Evolutionary conservation across 2,329 filamentous ascomycete species (phyloP).

Genomic region (Sodiomyces alkalinus): DNA sequence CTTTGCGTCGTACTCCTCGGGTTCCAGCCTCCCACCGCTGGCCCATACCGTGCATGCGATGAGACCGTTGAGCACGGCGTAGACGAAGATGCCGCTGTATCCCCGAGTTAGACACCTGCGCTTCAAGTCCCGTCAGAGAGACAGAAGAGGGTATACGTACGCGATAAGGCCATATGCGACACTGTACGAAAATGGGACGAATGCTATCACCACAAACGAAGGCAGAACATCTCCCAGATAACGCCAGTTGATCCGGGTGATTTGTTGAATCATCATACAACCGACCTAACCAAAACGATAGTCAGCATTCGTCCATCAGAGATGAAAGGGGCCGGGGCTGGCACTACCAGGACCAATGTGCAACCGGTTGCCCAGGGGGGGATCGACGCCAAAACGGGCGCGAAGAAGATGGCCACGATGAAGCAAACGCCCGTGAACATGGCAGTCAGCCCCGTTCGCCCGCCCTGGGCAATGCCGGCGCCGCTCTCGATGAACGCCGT

Average conservation of each 20-base stretch:
- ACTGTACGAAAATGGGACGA: conserved; percentile 68
- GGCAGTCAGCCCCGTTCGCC: conserved; percentile 70
- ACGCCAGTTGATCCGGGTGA: conserved; percentile 60
- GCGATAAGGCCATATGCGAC: conserved; percentile 65
- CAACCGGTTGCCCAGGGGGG: conserved; percentile 69
- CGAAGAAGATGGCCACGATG: conserved; percentile 78
- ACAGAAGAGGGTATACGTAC: conserved; percentile 23
- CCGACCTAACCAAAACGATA: conserved; percentile 40
- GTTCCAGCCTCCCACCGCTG: conserved; percentile 27
- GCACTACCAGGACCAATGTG: conserved; percentile 53
- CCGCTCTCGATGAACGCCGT: conserved; percentile 76
- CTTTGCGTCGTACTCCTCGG: conserved; percentile 36
- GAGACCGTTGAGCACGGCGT: conserved; percentile 32
- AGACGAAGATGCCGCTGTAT: conserved; percentile 35
- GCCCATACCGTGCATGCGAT: conserved; percentile 28
- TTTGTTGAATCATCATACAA: conserved; percentile 64
- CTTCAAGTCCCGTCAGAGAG: too few relatives aligned
- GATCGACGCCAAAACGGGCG: conserved; percentile 79
- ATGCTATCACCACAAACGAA: conserved; percentile 58
- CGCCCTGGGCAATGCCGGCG: conserved; percentile 78
- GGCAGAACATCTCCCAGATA: conserved; percentile 64
- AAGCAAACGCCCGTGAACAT: conserved; percentile 70
- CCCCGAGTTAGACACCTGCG: conserved; percentile 1
- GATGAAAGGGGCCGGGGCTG: background rate
- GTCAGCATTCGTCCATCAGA: conserved; percentile 1